Conservation (phyloP, 2,329 filamentous ascomycete species). For the Leptoxyphium fumago region DNA sequence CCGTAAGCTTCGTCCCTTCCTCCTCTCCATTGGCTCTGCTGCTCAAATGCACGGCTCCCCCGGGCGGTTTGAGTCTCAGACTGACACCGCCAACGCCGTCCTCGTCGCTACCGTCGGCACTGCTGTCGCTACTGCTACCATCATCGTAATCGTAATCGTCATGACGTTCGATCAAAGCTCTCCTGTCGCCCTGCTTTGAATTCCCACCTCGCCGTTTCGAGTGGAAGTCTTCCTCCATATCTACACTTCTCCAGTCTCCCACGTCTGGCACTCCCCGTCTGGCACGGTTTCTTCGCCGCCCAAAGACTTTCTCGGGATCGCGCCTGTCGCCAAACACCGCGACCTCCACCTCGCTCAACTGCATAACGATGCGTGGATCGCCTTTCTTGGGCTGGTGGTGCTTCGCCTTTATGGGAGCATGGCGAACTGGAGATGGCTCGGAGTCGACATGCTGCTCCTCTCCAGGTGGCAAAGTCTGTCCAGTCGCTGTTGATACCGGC, state of each 20-base stretch:
- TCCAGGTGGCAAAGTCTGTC: background rate
- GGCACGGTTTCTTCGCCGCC: slow-evolving; percentile 31
- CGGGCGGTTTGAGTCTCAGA: slow-evolving; percentile 20
- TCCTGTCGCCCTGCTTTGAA: slow-evolving; percentile 1
- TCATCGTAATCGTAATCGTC: slow-evolving; percentile 8
- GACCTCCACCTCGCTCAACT: slow-evolving; percentile 36
- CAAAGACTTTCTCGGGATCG: slow-evolving; percentile 32
- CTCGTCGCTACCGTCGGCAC: slow-evolving; percentile 4
- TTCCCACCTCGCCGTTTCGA: background rate
- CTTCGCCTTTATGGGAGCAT: slow-evolving; percentile 10
- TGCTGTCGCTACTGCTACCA: slow-evolving; percentile 2
- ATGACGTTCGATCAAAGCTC: slow-evolving; percentile 2
- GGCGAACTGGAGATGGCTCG: background rate
- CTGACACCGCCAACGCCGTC: slow-evolving; percentile 8
- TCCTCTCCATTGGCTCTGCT: slow-evolving; percentile 13
- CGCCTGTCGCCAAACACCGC: slow-evolving; percentile 33
- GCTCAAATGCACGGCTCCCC: slow-evolving; percentile 41
- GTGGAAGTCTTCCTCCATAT: slow-evolving; percentile 23
- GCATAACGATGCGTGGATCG: slow-evolving; percentile 35
- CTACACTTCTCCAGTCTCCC: slow-evolving; percentile 27
- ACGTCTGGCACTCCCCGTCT: slow-evolving; percentile 25
- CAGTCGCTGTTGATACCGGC: background rate
- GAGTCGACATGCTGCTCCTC: slow-evolving; percentile 5
- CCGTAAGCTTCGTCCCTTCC: slow-evolving; percentile 39
- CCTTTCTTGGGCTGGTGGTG: slow-evolving; percentile 28